These are phyloP conservation scores for Solanum sparsipilum DNA, from an alignment of 257 asterid genomes.

Conservation along the genomic window DNA sequence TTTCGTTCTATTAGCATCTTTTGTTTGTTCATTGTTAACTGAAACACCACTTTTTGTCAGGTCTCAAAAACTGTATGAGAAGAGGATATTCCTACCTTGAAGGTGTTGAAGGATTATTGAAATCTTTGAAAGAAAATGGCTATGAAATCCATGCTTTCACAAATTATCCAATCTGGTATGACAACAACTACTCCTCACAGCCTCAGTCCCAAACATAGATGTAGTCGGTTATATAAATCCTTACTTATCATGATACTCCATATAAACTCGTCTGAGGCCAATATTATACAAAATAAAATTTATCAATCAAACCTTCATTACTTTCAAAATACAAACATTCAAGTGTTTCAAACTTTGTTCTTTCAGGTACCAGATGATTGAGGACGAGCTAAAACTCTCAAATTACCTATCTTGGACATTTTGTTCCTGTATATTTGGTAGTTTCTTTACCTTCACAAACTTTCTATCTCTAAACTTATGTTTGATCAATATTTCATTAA, in stretches of 20 bases:
- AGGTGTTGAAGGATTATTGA: conserved; percentile 69
- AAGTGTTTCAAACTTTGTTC: background rate
- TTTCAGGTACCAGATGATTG: conserved; percentile 76
- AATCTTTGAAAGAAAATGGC: conserved; percentile 59
- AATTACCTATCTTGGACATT: conserved; percentile 89
- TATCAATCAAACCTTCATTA: background rate
- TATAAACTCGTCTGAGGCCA: background rate
- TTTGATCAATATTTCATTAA: background rate
- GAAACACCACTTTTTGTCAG: conserved; percentile 23
- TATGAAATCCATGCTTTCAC: conserved; percentile 83
- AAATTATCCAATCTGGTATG: conserved; percentile 89
- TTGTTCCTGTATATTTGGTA: conserved; percentile 89
- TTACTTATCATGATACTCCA: background rate
- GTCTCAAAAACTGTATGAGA: conserved; percentile 76
- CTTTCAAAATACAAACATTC: background rate
- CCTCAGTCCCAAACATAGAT: background rate
- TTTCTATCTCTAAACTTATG: background rate
- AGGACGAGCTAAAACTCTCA: conserved; percentile 74
- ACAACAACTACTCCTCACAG: background rate
- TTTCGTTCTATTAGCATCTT: background rate
- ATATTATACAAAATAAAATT: background rate
- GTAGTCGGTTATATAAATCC: background rate
- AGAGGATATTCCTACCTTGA: conserved; percentile 63
- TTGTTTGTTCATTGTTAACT: background rate
- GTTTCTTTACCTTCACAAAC: background rate